phyloP scores from a whole-genome alignment of 164 flowering plant species.

The Liquidambar formosana region DNA sequence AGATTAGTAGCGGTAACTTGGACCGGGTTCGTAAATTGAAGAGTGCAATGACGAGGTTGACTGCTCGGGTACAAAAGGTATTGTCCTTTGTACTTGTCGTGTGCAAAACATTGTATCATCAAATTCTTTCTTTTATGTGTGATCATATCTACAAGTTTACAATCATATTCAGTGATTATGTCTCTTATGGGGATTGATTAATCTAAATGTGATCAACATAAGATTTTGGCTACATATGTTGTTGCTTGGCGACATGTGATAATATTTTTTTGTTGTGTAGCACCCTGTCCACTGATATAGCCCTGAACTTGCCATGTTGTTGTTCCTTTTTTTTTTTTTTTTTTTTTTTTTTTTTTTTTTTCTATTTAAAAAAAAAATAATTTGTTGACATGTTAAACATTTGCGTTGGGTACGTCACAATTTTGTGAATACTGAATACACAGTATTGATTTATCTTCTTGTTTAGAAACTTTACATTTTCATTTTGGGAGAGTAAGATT shows the following conservation, averaged over 20 bases:
- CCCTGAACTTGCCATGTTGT: no score
- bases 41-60: constrained; percentile 96
- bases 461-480: no score
- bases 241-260: constrained; percentile 1
- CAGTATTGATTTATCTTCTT: no score
- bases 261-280: not conserved
- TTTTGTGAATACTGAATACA: no score
- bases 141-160: not conserved
- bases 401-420: no score
- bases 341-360: no score
- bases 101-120: not conserved
- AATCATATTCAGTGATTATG: not conserved
- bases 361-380: no score
- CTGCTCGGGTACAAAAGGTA: constrained; percentile 96
- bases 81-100: not conserved
- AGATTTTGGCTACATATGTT: not conserved
- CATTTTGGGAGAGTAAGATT: no score
- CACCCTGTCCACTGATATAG: not conserved
- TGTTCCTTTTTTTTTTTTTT: no score
- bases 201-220: not conserved
- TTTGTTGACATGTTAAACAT: no score
- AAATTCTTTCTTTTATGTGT: not conserved
- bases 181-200: not conserved
- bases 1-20: constrained; percentile 97
- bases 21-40: constrained; percentile 94